Base-by-base conservation (phyloP, 1,284 basidiomycete species). In the Ceratobasidium sp. region DNA sequence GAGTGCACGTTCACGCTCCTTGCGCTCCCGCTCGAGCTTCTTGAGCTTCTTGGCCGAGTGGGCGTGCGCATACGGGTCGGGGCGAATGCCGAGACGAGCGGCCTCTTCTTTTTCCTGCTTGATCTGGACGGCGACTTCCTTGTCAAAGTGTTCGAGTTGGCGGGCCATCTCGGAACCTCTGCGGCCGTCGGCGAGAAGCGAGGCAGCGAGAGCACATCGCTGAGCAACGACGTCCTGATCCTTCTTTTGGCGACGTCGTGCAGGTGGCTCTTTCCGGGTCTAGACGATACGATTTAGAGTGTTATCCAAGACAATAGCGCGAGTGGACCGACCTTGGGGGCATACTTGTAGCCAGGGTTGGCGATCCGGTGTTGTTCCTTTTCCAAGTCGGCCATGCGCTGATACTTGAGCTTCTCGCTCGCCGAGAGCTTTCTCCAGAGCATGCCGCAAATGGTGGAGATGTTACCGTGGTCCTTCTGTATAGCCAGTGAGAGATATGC, bases 21-120 rank as follows among this genome's bases (percentile, higher is more conserved):
- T 73, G 43, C 59, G 40, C 44, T 73, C 70, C 19, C 59, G 57
- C 46, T 73, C 70, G 44, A 73, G 57, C 44, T 57, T 49, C 70
- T 73, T 73, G 44, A 73, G 59, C 37, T 73, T 73, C 70, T 73
- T 73, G 59, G 70, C 70, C 44, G 70, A 73, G 46, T 73, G 70
- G 29, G 70, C 70, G 40, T 43, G n/a, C 25, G 70, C 70, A 22
- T 73, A 73, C 15, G 70, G 70, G 59, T 73, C 70, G 43, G 70
- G 57, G 25, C 70, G 70, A 17, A 73, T 29, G 2, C 70, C 70
- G 34, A 73, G 70, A 49, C 70, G 70, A 59, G 59, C 57, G 32
- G 70, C 70, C 44, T 73, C 70, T 13, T 73, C 70, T 46, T 73
- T 73, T 25, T 73, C 70, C 70, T 64, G 29, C 59, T 73, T 73